These are phyloP conservation scores for Naganishia randhawae DNA, from an alignment of 768 basidiomycete species.

Conservation along the genomic window DNA sequence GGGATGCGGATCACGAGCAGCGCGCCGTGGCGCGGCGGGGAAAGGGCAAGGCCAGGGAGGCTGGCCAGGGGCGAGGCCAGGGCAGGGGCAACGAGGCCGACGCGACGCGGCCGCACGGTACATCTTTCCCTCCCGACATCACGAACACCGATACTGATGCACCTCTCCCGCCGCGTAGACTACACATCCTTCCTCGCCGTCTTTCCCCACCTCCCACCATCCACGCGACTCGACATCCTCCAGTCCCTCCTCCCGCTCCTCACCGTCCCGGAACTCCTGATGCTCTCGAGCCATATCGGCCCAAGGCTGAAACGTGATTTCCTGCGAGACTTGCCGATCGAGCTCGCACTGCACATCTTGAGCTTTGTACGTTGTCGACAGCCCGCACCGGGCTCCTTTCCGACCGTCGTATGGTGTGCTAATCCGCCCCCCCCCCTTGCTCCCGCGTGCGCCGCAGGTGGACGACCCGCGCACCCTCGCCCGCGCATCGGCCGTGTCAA, in stretches of 20 bases:
- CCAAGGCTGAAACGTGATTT: slow-evolving; percentile 50
- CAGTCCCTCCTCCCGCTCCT: slow-evolving; percentile 38
- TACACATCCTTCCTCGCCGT: slow-evolving; percentile 23
- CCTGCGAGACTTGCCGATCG: slow-evolving; percentile 60
- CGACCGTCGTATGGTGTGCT: background rate
- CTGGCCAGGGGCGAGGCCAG: background rate
- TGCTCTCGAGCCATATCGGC: slow-evolving; percentile 44
- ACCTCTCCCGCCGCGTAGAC: slow-evolving; percentile 30
- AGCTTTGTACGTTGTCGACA: slow-evolving; percentile 54
- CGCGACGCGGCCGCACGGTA: background rate
- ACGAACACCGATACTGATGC: slow-evolving; percentile 21
- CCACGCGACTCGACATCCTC: slow-evolving; percentile 26
- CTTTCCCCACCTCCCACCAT: slow-evolving; percentile 36
- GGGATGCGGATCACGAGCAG: background rate
- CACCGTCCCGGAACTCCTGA: slow-evolving; percentile 42
- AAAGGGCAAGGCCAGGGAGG: background rate
- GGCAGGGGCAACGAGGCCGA: background rate
- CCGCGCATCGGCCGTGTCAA: slow-evolving; percentile 66
- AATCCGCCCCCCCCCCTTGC: too few relatives aligned
- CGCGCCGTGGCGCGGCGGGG: background rate
- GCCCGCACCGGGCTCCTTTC: background rate
- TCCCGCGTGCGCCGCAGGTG: slow-evolving; percentile 47
- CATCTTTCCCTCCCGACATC: background rate
- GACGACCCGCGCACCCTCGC: slow-evolving; percentile 70
- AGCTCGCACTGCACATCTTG: slow-evolving; percentile 72